Percentiles rank a stretch among this genome's conserved stretches.
These are phyloP conservation scores for Tricholoma saponaceum DNA, from an alignment of 768 basidiomycete genomes.

Conservation along the genomic window DNA sequence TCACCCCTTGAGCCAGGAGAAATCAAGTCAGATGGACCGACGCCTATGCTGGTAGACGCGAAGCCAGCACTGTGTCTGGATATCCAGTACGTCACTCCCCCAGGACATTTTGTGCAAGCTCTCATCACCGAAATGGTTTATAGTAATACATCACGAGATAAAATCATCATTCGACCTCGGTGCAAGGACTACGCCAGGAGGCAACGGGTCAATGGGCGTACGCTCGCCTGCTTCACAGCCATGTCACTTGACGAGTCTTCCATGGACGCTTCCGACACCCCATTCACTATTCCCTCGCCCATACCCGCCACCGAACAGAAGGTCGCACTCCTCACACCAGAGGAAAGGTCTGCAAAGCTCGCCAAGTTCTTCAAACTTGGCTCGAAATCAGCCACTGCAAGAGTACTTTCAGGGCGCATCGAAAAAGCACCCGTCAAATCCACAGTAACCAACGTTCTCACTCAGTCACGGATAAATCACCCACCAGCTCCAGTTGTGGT, in stretches of 20 bases:
- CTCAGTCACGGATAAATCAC: background rate
- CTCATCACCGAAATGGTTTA: background rate
- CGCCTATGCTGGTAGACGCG: background rate
- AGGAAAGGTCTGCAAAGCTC: background rate
- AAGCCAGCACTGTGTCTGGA: background rate
- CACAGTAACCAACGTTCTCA: background rate
- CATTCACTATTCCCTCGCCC: background rate
- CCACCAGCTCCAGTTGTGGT: background rate
- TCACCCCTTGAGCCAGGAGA: background rate
- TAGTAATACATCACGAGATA: constrained; percentile 6
- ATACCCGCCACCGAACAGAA: background rate
- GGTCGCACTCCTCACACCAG: background rate
- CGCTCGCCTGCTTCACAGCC: constrained; percentile 8
- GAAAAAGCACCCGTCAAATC: background rate
- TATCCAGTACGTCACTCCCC: constrained; percentile 3
- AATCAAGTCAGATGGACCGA: background rate
- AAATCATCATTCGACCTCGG: constrained; percentile 11
- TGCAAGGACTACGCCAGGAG: constrained; percentile 5
- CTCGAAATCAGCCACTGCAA: background rate
- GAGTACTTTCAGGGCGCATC: background rate
- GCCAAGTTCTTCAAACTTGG: background rate
- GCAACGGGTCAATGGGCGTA: constrained; percentile 1
- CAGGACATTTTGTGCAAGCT: background rate
- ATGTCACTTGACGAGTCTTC: background rate
- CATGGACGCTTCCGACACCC: background rate